phyloP scores from a whole-genome alignment of 495 filamentous ascomycete species.

The Aspergillus heteromorphus region DNA sequence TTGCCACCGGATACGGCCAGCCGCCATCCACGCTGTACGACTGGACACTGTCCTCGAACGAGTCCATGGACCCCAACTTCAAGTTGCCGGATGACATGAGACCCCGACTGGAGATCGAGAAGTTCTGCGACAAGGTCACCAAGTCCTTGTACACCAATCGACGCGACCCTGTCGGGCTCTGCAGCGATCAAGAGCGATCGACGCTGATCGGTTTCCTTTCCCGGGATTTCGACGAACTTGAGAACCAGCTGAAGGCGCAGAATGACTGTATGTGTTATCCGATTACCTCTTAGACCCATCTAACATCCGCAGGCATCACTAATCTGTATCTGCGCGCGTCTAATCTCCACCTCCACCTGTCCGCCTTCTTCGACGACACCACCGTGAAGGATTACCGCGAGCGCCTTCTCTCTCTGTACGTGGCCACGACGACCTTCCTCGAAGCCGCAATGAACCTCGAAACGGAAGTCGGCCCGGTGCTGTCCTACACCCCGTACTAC shows the following conservation, averaged over 20 bases:
- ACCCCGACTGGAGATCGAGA: conserved; percentile 69
- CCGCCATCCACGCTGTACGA: conserved; percentile 85
- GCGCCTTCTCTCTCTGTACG: conserved; percentile 72
- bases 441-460: conserved; percentile 63
- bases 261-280: conserved; percentile 35
- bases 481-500: conserved; percentile 77
- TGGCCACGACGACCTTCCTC: conserved; percentile 68
- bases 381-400: conserved; percentile 67
- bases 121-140: conserved; percentile 81
- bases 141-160: conserved; percentile 77
- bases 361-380: conserved; percentile 83
- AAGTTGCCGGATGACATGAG: conserved; percentile 62
- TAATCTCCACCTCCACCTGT: conserved; percentile 75
- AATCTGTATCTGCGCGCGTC: conserved; percentile 72
- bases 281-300: not conserved
- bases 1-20: conserved; percentile 87
- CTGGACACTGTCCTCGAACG: conserved; percentile 67
- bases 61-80: conserved; percentile 59
- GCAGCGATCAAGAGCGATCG: conserved; percentile 62
- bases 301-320: conserved; percentile 51
- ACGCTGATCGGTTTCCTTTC: conserved; percentile 57
- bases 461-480: conserved; percentile 41
- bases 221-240: conserved; percentile 49
- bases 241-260: conserved; percentile 36
- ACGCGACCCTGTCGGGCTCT: conserved; percentile 67